These are phyloP conservation scores for Herpetomonas tarakana DNA, from an alignment of 208 protist species.

Conservation along the genomic window DNA sequence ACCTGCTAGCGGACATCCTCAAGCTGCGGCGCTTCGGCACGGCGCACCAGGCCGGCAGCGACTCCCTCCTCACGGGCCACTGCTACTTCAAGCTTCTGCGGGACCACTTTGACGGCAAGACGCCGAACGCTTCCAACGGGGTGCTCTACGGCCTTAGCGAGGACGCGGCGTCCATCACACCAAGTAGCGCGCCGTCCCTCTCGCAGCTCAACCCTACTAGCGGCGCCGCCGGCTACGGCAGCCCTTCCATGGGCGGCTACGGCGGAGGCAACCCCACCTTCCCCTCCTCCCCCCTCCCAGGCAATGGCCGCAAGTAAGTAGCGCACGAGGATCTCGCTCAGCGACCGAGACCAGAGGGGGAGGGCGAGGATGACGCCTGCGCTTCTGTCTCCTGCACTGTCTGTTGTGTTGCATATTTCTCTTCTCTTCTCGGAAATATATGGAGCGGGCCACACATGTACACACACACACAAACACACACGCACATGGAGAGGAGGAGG, in stretches of 20 bases:
- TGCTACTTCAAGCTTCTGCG: constrained; percentile 97
- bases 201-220: constrained; percentile 6
- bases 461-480: too few species aligned
- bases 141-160: constrained; percentile 96
- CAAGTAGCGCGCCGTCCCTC: constrained; percentile 43
- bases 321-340: neutral
- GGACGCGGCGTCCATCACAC: constrained; percentile 77
- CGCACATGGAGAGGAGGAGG: too few species aligned
- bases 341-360: neutral
- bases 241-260: constrained; percentile 29
- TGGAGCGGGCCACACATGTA: too few species aligned
- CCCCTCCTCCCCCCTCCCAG: constrained; percentile 27
- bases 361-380: neutral
- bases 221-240: constrained; percentile 26
- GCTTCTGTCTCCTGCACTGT: neutral
- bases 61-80: constrained; percentile 97
- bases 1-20: constrained; percentile 95
- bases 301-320: constrained; percentile 16
- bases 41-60: constrained; percentile 95
- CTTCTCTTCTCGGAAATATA: too few species aligned
- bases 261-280: constrained; percentile 17
- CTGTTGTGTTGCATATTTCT: too few species aligned
- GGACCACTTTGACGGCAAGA: constrained; percentile 81
- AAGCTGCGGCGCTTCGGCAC: constrained; percentile 91
- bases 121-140: constrained; percentile 82